phyloP scores from a whole-genome alignment of 1,284 basidiomycete genomes.

The Xerocomus nothofagi region DNA sequence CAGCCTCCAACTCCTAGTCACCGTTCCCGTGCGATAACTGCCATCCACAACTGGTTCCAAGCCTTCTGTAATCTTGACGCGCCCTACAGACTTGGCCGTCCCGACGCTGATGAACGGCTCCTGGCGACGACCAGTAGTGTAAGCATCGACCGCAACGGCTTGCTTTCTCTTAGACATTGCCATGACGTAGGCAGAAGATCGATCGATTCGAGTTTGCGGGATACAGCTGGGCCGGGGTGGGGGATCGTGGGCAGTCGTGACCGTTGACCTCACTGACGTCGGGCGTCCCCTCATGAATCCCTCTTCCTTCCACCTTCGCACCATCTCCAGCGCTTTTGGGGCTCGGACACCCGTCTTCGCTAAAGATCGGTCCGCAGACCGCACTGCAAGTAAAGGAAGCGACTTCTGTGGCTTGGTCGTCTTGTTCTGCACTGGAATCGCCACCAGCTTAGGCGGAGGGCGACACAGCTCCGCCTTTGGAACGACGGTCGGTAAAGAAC shows the following conservation, averaged over 20 bases:
- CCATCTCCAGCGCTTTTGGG: background rate
- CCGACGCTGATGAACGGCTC: no score
- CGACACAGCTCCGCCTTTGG: background rate
- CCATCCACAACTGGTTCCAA: background rate
- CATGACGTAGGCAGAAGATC: background rate
- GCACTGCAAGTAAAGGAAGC: background rate
- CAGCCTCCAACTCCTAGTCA: background rate
- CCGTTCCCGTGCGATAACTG: background rate
- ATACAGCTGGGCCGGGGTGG: conserved; percentile 5
- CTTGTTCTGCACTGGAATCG: background rate
- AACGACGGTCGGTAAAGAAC: background rate
- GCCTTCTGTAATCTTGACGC: no score
- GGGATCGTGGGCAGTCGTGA: background rate
- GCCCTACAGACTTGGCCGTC: no score
- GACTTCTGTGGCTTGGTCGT: background rate
- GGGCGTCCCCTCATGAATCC: background rate
- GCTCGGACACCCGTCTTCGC: background rate
- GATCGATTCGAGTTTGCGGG: background rate
- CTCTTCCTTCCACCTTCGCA: background rate
- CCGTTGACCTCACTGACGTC: background rate
- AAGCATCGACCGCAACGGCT: background rate
- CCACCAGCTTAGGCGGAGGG: background rate
- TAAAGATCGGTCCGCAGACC: no score
- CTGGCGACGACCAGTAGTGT: no score
- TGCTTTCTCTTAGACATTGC: background rate